Evolutionary conservation across 768 basidiomycete species (phyloP).

Genomic region (Rubroboletus pulcherrimus): DNA sequence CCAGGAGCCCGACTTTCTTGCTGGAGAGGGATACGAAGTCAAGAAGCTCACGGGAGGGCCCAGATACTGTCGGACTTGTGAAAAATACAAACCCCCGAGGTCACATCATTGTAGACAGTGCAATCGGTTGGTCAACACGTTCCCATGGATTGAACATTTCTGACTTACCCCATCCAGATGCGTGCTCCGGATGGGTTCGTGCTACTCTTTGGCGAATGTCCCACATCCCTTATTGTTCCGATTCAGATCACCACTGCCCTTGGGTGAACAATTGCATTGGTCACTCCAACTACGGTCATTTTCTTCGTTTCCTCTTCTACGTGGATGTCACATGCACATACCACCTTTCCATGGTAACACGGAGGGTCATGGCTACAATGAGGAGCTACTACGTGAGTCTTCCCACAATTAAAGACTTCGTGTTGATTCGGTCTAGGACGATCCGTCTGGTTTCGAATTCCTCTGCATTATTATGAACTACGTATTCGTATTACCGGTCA

Average conservation of each 20-base stretch:
- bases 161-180: conserved; percentile 44
- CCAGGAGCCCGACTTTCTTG: conserved; percentile 65
- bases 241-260: conserved; percentile 82
- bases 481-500: conserved; percentile 77
- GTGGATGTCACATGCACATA: conserved; percentile 89
- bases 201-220: background rate
- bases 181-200: conserved; percentile 84
- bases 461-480: conserved; percentile 88
- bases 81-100: conserved; percentile 80
- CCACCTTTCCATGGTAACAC: conserved; percentile 79
- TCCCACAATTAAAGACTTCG: background rate
- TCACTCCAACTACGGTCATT: conserved; percentile 84
- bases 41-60: conserved; percentile 83
- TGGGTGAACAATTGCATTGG: conserved; percentile 97
- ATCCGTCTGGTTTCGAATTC: conserved; percentile 65
- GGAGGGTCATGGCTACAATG: conserved; percentile 51
- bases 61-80: conserved; percentile 83
- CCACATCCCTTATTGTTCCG: conserved; percentile 3
- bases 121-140: conserved; percentile 51
- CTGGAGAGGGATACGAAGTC: conserved; percentile 76
- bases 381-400: conserved; percentile 51
- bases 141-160: background rate
- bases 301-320: conserved; percentile 87
- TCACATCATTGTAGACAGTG: conserved; percentile 94
- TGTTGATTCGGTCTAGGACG: conserved; percentile 45